These are phyloP conservation scores for Termitomyces sp. DNA, from an alignment of 1,284 basidiomycete species.

Conservation along the genomic window DNA sequence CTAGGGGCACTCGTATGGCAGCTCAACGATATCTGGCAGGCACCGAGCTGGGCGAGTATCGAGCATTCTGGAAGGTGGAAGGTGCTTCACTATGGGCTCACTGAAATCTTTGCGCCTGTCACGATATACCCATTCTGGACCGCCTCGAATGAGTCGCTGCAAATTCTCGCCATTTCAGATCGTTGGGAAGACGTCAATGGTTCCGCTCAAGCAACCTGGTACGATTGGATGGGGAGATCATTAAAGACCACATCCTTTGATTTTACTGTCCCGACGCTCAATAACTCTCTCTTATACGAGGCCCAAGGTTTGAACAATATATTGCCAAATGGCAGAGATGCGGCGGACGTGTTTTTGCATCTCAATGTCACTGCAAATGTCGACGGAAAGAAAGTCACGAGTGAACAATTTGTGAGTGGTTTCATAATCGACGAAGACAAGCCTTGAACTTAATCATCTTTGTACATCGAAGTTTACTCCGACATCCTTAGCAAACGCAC, in stretches of 20 bases:
- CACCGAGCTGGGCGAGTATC: constrained; percentile 53
- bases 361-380: constrained; percentile 46
- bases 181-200: constrained; percentile 45
- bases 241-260: constrained; percentile 33
- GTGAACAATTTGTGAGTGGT: constrained; percentile 47
- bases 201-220: constrained; percentile 50
- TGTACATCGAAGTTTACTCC: constrained; percentile 43
- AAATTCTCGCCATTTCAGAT: constrained; percentile 49
- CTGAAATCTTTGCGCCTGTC: constrained; percentile 43
- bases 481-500: constrained; percentile 38
- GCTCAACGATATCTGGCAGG: constrained; percentile 67
- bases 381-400: constrained; percentile 38
- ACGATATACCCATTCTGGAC: constrained; percentile 54
- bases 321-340: constrained; percentile 36
- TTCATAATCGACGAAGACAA: not conserved
- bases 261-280: constrained; percentile 44
- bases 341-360: constrained; percentile 45
- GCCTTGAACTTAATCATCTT: not conserved
- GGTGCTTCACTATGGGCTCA: constrained; percentile 49
- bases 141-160: constrained; percentile 40
- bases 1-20: constrained; percentile 60
- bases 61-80: constrained; percentile 65
- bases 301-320: constrained; percentile 37
- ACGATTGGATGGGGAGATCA: constrained; percentile 46
- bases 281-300: constrained; percentile 43